Evolutionary conservation across 176 grass and related monocot species (phyloP).

Genomic region (Themeda triandra): DNA sequence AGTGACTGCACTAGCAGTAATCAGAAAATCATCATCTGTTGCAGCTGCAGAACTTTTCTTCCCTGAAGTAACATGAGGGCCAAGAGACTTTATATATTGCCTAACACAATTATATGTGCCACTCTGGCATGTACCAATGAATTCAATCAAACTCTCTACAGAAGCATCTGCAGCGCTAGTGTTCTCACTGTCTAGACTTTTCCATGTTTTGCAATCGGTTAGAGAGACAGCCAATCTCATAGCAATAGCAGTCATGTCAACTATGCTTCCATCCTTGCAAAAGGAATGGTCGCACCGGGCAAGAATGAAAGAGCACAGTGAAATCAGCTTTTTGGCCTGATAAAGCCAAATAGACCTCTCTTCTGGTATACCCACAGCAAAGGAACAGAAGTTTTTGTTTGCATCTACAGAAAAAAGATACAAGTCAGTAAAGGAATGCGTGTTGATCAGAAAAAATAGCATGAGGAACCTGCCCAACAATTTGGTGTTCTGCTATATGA

Average conservation of each 20-base stretch:
- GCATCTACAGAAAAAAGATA: constrained; percentile 57
- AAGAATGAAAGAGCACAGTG: constrained; percentile 81
- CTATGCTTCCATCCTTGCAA: constrained; percentile 41
- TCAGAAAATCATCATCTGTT: constrained; percentile 63
- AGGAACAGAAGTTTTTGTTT: constrained; percentile 75
- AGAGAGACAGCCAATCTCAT: constrained; percentile 81
- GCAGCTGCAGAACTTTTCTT: constrained; percentile 41
- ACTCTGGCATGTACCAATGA: constrained; percentile 53
- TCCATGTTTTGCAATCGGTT: constrained; percentile 89
- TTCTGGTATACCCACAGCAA: constrained; percentile 56
- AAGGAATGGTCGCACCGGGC: constrained; percentile 57
- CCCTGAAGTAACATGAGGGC: constrained; percentile 33
- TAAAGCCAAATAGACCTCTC: constrained; percentile 90
- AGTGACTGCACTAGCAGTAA: constrained; percentile 82
- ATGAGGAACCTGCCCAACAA: background rate
- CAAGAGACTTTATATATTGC: constrained; percentile 55
- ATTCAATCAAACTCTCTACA: constrained; percentile 69
- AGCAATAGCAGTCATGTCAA: constrained; percentile 57
- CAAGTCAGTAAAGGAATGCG: constrained; percentile 20
- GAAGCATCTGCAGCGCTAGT: constrained; percentile 44
- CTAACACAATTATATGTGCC: constrained; percentile 71
- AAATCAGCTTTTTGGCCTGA: constrained; percentile 77
- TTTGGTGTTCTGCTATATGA: background rate
- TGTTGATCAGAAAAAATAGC: constrained; percentile 12
- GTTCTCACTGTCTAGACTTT: constrained; percentile 48